phyloP scores from a whole-genome alignment of 371 early-diverging fungal genomes.

The Rhizopus sp. region DNA sequence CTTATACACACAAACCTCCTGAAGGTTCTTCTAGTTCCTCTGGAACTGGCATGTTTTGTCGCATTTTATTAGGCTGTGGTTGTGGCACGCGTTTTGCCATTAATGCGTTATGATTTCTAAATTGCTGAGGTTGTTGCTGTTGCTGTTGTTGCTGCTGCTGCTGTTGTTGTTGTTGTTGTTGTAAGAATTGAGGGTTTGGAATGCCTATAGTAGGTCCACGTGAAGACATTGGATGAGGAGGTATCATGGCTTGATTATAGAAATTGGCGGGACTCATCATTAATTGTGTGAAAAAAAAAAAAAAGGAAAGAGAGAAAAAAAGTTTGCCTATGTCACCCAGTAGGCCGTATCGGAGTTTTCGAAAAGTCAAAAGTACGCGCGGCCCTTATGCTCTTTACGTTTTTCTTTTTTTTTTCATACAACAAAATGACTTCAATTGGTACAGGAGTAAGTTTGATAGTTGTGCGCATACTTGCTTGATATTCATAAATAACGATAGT shows the following conservation, averaged over 20 bases:
- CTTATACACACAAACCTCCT: slow-evolving; percentile 15
- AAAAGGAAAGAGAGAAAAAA: background rate
- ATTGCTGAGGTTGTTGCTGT: slow-evolving; percentile 24
- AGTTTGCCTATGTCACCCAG: slow-evolving; percentile 10
- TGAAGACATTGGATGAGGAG: slow-evolving; percentile 6
- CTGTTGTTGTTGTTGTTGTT: slow-evolving; percentile 28
- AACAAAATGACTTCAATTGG: slow-evolving; percentile 67
- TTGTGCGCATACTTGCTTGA: background rate
- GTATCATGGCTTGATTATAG: slow-evolving; percentile 27
- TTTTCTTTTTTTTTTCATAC: slow-evolving; percentile 10
- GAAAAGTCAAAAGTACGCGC: slow-evolving; percentile 24
- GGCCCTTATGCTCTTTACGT: slow-evolving; percentile 14
- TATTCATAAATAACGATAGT: slow-evolving; percentile 52
- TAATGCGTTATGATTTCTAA: slow-evolving; percentile 18
- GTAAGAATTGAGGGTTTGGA: slow-evolving; percentile 19
- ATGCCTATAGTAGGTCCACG: slow-evolving; percentile 13
- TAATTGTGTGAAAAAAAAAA: background rate
- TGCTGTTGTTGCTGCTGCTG: slow-evolving; percentile 25
- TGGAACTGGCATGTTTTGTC: slow-evolving; percentile 20
- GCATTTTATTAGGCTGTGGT: slow-evolving; percentile 5
- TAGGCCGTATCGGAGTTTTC: slow-evolving; percentile 9
- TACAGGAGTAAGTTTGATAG: slow-evolving; percentile 59
- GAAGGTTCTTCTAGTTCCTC: slow-evolving; percentile 35
- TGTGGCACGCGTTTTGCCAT: slow-evolving; percentile 3
- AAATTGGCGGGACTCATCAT: slow-evolving; percentile 33